These are phyloP conservation scores for Aureococcus anophagefferens DNA, from an alignment of 108 stramenopile genomes.

Conservation along the genomic window DNA sequence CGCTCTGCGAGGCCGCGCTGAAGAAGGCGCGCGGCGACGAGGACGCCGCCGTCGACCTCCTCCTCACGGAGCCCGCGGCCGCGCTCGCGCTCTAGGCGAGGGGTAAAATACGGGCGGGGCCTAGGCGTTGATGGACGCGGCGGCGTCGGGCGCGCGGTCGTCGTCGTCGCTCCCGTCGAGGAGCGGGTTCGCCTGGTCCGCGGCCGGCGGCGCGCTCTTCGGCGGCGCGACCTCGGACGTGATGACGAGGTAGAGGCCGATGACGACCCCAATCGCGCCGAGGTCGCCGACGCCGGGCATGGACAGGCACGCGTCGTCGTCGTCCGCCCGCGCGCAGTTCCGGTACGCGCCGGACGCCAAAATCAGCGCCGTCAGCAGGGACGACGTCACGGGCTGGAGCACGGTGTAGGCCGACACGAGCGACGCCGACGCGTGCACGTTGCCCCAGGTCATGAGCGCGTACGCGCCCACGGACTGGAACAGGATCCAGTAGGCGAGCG, in stretches of 20 bases:
- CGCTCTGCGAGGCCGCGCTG: no score
- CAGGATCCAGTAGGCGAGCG: constrained; percentile 19
- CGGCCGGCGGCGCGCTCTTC: no score
- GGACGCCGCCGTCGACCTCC: no score
- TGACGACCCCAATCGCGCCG: neutral
- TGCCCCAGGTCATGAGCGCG: constrained; percentile 26
- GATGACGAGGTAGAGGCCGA: neutral
- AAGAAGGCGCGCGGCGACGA: no score
- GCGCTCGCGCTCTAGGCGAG: no score
- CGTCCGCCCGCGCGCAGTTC: neutral
- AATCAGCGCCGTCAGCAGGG: constrained; percentile 3
- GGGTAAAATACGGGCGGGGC: no score
- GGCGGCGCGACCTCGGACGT: neutral
- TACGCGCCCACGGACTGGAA: constrained; percentile 19
- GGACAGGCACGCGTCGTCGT: neutral
- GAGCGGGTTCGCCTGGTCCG: no score
- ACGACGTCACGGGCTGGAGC: constrained; percentile 26
- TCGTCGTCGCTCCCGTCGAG: no score
- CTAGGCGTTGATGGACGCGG: no score
- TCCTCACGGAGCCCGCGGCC: no score
- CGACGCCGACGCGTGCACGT: constrained; percentile 23
- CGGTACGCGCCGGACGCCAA: neutral
- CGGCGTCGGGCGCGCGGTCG: no score
- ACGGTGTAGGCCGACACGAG: constrained; percentile 27
- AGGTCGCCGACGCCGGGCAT: neutral